These are phyloP conservation scores for Apiotrichum brassicae DNA, from an alignment of 1,284 basidiomycete genomes.

Conservation along the genomic window DNA sequence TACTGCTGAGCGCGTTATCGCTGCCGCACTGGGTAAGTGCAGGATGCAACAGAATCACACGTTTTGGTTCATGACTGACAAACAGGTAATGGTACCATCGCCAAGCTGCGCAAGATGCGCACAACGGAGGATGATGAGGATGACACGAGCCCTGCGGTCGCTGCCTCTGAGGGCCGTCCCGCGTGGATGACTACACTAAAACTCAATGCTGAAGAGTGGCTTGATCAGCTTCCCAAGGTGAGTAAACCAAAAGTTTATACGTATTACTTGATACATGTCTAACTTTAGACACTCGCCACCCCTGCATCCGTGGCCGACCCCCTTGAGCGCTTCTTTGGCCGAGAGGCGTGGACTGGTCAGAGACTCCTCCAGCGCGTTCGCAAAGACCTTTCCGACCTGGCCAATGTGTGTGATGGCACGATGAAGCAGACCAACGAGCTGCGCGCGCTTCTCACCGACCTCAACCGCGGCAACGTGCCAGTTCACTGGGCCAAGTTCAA, in stretches of 20 bases:
- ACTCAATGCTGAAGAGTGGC: constrained; percentile 75
- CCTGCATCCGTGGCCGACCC: constrained; percentile 54
- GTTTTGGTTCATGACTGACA: neutral
- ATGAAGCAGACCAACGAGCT: constrained; percentile 93
- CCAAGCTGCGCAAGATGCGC: constrained; percentile 85
- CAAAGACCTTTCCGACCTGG: constrained; percentile 70
- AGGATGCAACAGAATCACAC: neutral
- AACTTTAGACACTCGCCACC: constrained; percentile 18
- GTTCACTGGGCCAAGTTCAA: constrained; percentile 83
- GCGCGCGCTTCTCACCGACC: constrained; percentile 72
- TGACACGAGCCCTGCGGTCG: constrained; percentile 56
- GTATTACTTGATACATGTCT: neutral
- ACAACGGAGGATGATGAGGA: constrained; percentile 81
- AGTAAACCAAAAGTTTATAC: constrained; percentile 39
- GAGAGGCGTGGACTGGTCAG: constrained; percentile 75
- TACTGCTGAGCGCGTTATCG: constrained; percentile 83
- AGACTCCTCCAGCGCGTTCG: constrained; percentile 70
- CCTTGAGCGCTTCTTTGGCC: constrained; percentile 74
- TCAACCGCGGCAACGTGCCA: constrained; percentile 86
- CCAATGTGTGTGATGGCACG: constrained; percentile 74
- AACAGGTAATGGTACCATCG: constrained; percentile 70
- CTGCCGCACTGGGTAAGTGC: constrained; percentile 71
- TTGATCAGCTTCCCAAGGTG: constrained; percentile 66
- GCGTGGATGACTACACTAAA: constrained; percentile 85
- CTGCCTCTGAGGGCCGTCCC: constrained; percentile 65